Evolutionary conservation across 805 yeast species (phyloP), one percentile per base, ranked within the genome.

Genomic region (Kuraishia capsulata): DNA sequence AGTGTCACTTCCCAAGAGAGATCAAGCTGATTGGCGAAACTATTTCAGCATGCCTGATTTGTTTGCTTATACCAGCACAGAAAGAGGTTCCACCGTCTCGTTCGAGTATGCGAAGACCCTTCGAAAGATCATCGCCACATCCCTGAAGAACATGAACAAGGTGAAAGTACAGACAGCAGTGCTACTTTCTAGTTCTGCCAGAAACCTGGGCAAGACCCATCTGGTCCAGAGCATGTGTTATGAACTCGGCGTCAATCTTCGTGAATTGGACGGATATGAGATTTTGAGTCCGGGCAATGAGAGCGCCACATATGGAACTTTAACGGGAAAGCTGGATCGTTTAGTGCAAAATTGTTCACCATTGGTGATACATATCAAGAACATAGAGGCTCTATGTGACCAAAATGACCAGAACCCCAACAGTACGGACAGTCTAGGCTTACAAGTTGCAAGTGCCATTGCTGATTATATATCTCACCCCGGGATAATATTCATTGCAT

Each of bases 121-220:
- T 17, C 49, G 63, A 8, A 75, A 75, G 38, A 66, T 83, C 18
- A 51, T 88, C 2, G 54, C 58, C 14, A 76, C 95, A 0, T 65
- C 77, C 3, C 57, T 69, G 30, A 42, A 42, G 18, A 48, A 48
- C n/a, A 45, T 44, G 3, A 43, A 43, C 16, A 62, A 54, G 14
- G 52, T 64, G 1, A 56, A 65, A 2, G 50, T 85, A 25, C 70
- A 68, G 35, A 79, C 95, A 0, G 69, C 86, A 0, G 60, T 88
- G 0, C 53, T 88, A 20, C 53, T 92, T 18, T 73, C 71, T 37
- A 85, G 96, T 3, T 61, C 76, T 48, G 71, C 78, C 23, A 64
- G 94, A 38, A 87, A 83, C 6, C 76, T 84, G 5, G 98, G 98
- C 0, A 90, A 90, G 51, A 54, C 82, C 0, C 75, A 81, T 0